Percentiles rank a stretch among this genome's conserved stretches.
These are phyloP conservation scores for Syncephalastrum racemosum DNA, from an alignment of 371 early-diverging fungal genomes.

Conservation along the genomic window DNA sequence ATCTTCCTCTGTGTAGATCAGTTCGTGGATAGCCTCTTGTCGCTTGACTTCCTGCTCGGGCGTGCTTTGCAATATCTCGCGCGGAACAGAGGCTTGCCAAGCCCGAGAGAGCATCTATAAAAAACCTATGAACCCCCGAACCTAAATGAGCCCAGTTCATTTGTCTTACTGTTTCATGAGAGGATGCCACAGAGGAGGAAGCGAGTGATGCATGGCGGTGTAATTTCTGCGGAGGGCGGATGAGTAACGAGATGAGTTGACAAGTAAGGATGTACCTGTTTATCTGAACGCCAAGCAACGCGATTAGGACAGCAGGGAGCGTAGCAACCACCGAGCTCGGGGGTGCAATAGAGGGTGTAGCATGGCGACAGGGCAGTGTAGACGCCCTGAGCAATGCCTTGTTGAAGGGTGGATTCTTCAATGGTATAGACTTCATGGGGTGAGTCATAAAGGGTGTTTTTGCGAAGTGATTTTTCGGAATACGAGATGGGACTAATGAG, in stretches of 20 bases:
- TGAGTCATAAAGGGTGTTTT: slow-evolving; percentile 38
- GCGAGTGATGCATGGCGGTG: slow-evolving; percentile 12
- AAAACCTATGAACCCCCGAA: not conserved
- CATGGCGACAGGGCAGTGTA: slow-evolving; percentile 40
- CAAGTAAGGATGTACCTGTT: not conserved
- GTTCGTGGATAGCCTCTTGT: slow-evolving; percentile 92
- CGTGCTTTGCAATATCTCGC: slow-evolving; percentile 70
- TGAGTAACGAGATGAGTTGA: not conserved
- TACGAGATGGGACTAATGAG: slow-evolving; percentile 35
- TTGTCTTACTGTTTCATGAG: slow-evolving; percentile 45
- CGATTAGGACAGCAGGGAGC: slow-evolving; percentile 43
- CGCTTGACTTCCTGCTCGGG: slow-evolving; percentile 80
- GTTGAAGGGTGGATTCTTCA: slow-evolving; percentile 26
- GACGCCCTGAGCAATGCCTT: slow-evolving; percentile 29
- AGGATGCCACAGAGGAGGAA: slow-evolving; percentile 20
- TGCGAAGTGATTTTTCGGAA: slow-evolving; percentile 42
- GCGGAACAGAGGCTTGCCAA: slow-evolving; percentile 75
- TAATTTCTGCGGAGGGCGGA: slow-evolving; percentile 1
- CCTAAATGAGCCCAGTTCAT: not conserved
- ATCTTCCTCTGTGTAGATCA: slow-evolving; percentile 89
- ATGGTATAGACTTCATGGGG: slow-evolving; percentile 40
- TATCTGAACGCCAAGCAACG: not conserved
- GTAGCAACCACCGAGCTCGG: slow-evolving; percentile 40
- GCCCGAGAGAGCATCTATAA: slow-evolving; percentile 43
- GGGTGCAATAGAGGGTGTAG: slow-evolving; percentile 34